phyloP scores from a whole-genome alignment of 1,284 basidiomycete species.

The Salmacisia buchloeana region DNA sequence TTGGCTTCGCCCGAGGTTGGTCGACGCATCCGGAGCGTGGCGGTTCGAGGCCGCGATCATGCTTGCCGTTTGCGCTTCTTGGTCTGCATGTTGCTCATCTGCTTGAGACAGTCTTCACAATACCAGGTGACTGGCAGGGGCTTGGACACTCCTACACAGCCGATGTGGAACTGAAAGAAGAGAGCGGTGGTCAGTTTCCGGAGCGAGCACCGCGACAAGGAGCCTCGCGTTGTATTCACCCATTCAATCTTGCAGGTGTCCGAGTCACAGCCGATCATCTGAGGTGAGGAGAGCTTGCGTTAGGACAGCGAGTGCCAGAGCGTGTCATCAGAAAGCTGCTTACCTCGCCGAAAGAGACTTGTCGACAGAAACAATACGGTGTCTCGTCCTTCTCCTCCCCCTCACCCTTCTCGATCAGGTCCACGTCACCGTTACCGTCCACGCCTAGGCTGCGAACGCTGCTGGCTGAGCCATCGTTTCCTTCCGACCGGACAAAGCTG shows the following conservation, averaged over 20 bases:
- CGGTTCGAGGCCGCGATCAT: too few species aligned
- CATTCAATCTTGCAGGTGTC: conserved; percentile 46
- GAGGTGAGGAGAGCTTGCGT: neutral
- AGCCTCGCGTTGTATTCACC: neutral
- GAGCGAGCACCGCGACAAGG: neutral
- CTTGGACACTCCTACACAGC: conserved; percentile 47
- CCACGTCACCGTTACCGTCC: neutral
- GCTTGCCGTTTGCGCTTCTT: conserved; percentile 5
- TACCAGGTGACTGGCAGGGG: conserved; percentile 48
- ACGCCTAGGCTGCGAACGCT: neutral
- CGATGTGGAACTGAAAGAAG: conserved; percentile 41
- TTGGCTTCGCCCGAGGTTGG: neutral
- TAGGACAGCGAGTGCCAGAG: neutral
- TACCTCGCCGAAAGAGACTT: conserved; percentile 48
- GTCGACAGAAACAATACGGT: conserved; percentile 48
- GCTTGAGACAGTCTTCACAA: conserved; percentile 26
- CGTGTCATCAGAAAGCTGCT: conserved; percentile 38
- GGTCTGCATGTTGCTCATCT: neutral
- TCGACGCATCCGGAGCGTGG: neutral
- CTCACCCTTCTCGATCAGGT: neutral
- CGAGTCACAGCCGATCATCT: conserved; percentile 24
- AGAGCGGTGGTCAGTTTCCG: neutral
- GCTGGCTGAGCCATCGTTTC: too few species aligned
- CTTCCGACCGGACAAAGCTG: neutral
- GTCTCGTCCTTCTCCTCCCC: conserved; percentile 41